A percentile compares a stretch with the other conserved stretches of the same genome.
phyloP scores from a whole-genome alignment of 345 rosid species.

The Angophora floribunda region DNA sequence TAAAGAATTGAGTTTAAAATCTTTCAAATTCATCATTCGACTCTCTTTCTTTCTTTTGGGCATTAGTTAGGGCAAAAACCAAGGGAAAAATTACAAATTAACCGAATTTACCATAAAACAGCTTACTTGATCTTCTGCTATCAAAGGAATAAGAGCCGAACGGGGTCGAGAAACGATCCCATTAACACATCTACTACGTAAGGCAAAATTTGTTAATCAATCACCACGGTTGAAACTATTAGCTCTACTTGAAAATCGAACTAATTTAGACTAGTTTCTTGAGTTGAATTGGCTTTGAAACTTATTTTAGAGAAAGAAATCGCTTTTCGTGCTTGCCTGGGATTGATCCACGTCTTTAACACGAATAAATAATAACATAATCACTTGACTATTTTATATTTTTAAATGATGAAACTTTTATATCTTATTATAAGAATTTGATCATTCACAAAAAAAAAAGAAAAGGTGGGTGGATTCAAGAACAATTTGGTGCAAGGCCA shows the following conservation, averaged over 20 bases:
- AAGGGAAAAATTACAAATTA: neutral
- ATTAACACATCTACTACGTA: rapidly evolving
- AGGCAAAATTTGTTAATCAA: neutral
- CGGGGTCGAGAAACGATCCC: neutral
- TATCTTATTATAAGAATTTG: neutral
- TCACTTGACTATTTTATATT: neutral
- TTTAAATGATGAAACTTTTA: neutral
- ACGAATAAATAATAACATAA: rapidly evolving
- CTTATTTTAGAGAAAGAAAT: neutral
- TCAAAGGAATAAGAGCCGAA: too few species aligned
- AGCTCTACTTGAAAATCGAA: neutral
- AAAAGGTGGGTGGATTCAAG: neutral
- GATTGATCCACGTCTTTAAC: neutral
- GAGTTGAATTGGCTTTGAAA: neutral
- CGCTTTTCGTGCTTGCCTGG: neutral
- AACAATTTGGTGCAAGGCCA: too few species aligned
- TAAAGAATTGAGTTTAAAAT: neutral
- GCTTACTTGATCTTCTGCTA: neutral
- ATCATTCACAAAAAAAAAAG: neutral
- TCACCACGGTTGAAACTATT: rapidly evolving
- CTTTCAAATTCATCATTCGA: neutral
- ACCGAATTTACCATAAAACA: too few species aligned
- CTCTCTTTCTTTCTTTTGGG: rapidly evolving
- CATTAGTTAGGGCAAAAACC: neutral
- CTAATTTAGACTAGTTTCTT: too few species aligned